Evolutionary conservation across 2,329 filamentous ascomycete genomes (phyloP).

Genomic region (Aureobasidium melanogenum): DNA sequence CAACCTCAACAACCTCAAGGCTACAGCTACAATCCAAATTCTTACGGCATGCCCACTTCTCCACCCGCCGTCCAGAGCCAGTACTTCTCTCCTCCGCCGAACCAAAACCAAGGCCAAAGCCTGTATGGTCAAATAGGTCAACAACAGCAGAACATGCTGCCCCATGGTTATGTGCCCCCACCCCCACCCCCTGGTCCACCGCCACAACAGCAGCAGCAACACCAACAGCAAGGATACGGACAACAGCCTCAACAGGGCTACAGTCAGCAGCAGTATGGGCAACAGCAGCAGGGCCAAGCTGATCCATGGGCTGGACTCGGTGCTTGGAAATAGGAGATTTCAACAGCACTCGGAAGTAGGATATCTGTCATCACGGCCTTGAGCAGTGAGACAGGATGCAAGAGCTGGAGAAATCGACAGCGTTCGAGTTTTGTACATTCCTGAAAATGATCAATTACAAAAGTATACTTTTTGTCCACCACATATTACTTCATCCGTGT

Average conservation of each 20-base stretch:
- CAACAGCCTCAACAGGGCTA: slow-evolving; percentile 31
- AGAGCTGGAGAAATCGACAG: no score
- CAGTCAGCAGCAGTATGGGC: slow-evolving; percentile 32
- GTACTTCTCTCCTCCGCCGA: slow-evolving; percentile 41
- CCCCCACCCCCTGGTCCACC: slow-evolving; percentile 59
- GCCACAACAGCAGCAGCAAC: slow-evolving; percentile 42
- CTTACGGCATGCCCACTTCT: slow-evolving; percentile 36
- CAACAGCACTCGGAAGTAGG: background rate
- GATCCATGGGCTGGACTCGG: slow-evolving; percentile 66
- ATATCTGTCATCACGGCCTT: no score
- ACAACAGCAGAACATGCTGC: slow-evolving; percentile 30
- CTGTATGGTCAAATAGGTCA: slow-evolving; percentile 23
- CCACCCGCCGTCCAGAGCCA: slow-evolving; percentile 45
- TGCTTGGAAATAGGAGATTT: slow-evolving; percentile 44
- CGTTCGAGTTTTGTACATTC: background rate
- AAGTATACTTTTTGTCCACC: no score
- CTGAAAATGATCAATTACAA: no score
- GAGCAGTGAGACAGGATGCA: no score
- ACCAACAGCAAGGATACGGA: slow-evolving; percentile 37
- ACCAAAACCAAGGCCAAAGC: slow-evolving; percentile 24
- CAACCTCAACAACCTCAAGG: slow-evolving; percentile 1
- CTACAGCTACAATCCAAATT: slow-evolving; percentile 37
- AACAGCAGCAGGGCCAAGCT: slow-evolving; percentile 27
- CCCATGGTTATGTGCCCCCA: slow-evolving; percentile 57
- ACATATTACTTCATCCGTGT: no score